A percentile compares a stretch with the other conserved stretches of the same genome.
phyloP scores from a whole-genome alignment of 2,329 filamentous ascomycete species.

The Aspergillus sp. region DNA sequence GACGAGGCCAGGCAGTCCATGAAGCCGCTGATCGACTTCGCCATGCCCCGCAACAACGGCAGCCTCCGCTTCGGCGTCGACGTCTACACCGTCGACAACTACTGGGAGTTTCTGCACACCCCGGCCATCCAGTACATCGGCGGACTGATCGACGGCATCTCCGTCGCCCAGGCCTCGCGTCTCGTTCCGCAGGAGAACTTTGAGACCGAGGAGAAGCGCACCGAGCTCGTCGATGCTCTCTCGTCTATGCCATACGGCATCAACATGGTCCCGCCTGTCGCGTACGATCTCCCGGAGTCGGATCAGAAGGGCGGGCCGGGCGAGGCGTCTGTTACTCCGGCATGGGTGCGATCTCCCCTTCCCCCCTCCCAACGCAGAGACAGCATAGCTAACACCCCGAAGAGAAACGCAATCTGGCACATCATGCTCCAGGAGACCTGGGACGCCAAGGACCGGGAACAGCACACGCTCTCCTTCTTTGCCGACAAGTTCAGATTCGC shows the following conservation, averaged over 20 bases:
- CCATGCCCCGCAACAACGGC: slow-evolving; percentile 7
- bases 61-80: too few species aligned
- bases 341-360: too few species aligned
- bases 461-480: slow-evolving; percentile 7
- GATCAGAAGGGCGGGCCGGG: too few species aligned
- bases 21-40: slow-evolving; percentile 6
- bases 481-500: slow-evolving; percentile 6
- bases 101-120: too few species aligned
- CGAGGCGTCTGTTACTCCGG: slow-evolving; percentile 10
- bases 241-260: slow-evolving; percentile 9
- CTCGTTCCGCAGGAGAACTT: slow-evolving; percentile 12
- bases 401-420: too few species aligned
- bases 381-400: slow-evolving; percentile 5
- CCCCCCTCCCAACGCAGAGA: slow-evolving; percentile 10
- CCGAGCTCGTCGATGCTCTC: slow-evolving; percentile 8
- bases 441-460: too few species aligned
- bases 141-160: slow-evolving; percentile 9
- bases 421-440: too few species aligned
- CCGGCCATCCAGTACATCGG: slow-evolving; percentile 13
- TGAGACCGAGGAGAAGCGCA: slow-evolving; percentile 7
- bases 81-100: slow-evolving; percentile 9
- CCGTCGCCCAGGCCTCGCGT: slow-evolving; percentile 10
- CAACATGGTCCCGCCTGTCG: slow-evolving; percentile 9
- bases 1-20: slow-evolving; percentile 9
- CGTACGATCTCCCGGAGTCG: slow-evolving; percentile 12